These are phyloP conservation scores for Coprinopsis strossmayeri DNA, from an alignment of 768 basidiomycete genomes.

Conservation along the genomic window DNA sequence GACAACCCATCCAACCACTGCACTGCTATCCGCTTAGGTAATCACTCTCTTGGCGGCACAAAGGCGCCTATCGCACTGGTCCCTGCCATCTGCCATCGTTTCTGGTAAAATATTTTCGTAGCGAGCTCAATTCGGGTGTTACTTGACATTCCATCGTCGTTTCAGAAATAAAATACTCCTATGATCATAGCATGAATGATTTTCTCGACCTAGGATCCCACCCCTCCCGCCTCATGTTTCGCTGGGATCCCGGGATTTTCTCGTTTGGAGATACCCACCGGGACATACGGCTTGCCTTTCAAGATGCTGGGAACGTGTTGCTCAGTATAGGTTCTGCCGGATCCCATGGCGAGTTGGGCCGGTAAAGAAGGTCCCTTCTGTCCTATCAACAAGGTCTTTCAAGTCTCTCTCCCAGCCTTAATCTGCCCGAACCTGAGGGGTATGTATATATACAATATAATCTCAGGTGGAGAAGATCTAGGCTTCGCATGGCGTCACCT, in stretches of 20 bases:
- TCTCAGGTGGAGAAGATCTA: neutral
- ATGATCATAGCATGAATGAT: too few relatives aligned
- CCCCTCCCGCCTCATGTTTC: neutral
- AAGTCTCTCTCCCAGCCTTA: too few relatives aligned
- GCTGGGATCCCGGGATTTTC: neutral
- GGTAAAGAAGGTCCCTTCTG: too few relatives aligned
- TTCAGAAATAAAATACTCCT: too few relatives aligned
- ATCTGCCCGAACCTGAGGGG: neutral
- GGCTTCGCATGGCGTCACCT: neutral
- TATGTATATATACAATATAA: neutral
- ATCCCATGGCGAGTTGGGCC: too few relatives aligned
- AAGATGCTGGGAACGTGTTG: neutral
- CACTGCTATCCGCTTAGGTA: neutral
- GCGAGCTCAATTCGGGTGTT: too few relatives aligned
- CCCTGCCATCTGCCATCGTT: too few relatives aligned
- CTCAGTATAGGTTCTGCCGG: neutral
- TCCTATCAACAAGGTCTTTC: too few relatives aligned
- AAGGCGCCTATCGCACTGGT: too few relatives aligned
- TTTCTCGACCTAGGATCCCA: neutral
- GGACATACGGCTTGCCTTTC: neutral
- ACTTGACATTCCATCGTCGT: too few relatives aligned
- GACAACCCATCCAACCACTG: conserved; percentile 16
- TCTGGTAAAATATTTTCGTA: too few relatives aligned
- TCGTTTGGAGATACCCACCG: neutral
- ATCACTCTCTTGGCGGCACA: neutral